Percentiles rank a stretch among this genome's conserved stretches.
Evolutionary conservation across 169 alveolate genomes (phyloP).

Genomic region (Plasmodium inui): DNA sequence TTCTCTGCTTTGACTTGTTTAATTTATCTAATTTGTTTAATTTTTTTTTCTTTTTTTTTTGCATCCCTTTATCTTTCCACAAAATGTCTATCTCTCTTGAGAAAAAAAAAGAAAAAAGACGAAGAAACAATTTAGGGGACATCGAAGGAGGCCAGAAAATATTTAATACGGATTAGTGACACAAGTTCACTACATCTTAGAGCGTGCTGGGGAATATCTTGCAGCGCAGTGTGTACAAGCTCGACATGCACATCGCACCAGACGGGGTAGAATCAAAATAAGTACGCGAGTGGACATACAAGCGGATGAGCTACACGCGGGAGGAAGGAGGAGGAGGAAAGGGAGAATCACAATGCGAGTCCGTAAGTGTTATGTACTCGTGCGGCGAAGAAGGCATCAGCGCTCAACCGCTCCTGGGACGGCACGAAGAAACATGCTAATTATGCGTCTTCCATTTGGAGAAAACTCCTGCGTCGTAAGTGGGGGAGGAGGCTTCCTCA

Average conservation of each 20-base stretch:
- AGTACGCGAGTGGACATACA: background rate
- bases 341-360: background rate
- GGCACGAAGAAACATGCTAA: background rate
- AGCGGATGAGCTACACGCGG: background rate
- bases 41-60: background rate
- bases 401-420: background rate
- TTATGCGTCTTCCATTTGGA: background rate
- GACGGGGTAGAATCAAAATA: background rate
- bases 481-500: background rate
- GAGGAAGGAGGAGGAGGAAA: background rate
- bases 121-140: slow-evolving; percentile 6
- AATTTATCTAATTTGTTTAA: background rate
- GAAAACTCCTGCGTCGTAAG: background rate
- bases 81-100: background rate
- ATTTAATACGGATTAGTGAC: background rate
- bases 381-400: background rate
- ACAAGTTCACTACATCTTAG: background rate
- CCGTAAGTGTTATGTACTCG: background rate
- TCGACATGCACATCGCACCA: background rate
- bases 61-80: background rate
- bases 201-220: background rate
- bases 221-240: background rate
- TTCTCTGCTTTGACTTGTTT: background rate
- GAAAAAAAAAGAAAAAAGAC: background rate
- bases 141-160: background rate